Percentiles rank a stretch among this genome's conserved stretches.
Evolutionary conservation across 805 yeast species (phyloP).

Genomic region (Myxozyma nipponensis): DNA sequence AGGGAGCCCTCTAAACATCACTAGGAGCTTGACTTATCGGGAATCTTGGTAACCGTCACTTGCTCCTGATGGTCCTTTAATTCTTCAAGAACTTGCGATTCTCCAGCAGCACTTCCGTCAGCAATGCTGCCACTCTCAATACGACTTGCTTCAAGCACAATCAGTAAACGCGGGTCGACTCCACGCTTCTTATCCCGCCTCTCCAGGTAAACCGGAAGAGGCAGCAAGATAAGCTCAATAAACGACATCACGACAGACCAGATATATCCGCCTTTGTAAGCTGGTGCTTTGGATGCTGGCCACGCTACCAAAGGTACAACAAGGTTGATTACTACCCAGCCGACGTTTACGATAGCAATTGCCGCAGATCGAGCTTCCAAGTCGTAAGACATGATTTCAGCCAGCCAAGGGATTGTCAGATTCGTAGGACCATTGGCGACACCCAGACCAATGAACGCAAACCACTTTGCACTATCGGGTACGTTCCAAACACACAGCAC

Average conservation of each 20-base stretch:
- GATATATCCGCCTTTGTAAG: conserved; percentile 15
- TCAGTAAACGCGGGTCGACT: background rate
- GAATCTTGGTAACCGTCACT: background rate
- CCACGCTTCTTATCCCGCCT: conserved; percentile 13
- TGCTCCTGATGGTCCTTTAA: background rate
- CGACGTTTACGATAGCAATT: conserved; percentile 23
- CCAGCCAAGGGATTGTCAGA: conserved; percentile 22
- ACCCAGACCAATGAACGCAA: conserved; percentile 43
- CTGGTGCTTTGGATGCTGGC: conserved; percentile 11
- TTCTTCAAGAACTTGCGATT: conserved; percentile 6
- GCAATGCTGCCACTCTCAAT: background rate
- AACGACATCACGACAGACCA: conserved; percentile 11
- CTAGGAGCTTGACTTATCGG: background rate
- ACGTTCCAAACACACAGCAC: conserved; percentile 56
- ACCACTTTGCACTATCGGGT: conserved; percentile 54
- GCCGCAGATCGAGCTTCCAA: conserved; percentile 22
- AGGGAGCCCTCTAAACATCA: background rate
- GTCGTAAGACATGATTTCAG: conserved; percentile 17
- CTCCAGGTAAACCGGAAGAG: conserved; percentile 10
- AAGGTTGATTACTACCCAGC: conserved; percentile 21
- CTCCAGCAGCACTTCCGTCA: conserved; percentile 2
- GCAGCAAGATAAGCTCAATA: conserved; percentile 8
- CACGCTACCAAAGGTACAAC: conserved; percentile 23
- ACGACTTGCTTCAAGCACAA: background rate
- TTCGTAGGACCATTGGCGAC: conserved; percentile 24